Evolutionary conservation across 2,329 filamentous ascomycete species (phyloP).

Genomic region (Aspergillus texensis): DNA sequence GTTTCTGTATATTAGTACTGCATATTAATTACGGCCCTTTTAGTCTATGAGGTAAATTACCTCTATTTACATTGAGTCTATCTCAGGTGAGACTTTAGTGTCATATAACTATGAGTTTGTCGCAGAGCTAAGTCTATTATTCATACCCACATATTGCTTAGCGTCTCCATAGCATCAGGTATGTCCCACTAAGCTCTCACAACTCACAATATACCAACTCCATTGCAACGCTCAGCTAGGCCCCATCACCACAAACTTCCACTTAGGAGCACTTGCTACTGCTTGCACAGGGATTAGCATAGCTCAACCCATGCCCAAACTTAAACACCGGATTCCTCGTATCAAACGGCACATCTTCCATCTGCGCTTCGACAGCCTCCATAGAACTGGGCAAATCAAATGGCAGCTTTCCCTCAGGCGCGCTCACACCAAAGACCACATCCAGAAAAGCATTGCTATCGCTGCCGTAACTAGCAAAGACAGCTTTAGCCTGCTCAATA

Average conservation of each 20-base stretch:
- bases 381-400: slow-evolving; percentile 53
- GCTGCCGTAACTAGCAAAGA: background rate
- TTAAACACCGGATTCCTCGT: slow-evolving; percentile 7
- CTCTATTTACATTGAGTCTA: background rate
- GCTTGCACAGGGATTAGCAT: background rate
- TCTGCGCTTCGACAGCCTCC: slow-evolving; percentile 41
- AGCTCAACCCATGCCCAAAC: background rate
- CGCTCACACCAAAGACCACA: slow-evolving; percentile 31
- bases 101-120: no score
- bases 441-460: background rate
- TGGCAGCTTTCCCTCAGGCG: slow-evolving; percentile 48
- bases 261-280: background rate
- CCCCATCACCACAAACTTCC: background rate
- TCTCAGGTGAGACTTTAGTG: rapidly evolving
- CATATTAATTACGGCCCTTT: no score
- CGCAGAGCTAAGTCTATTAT: background rate
- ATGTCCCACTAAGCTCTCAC: no score
- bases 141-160: background rate
- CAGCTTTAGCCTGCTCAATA: background rate
- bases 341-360: slow-evolving; percentile 11
- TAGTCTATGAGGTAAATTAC: no score
- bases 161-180: no score
- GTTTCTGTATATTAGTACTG: rapidly evolving
- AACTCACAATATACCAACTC: no score
- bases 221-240: background rate